Base-by-base conservation (phyloP, 768 basidiomycete genomes). In the Leccinum variicolor region DNA sequence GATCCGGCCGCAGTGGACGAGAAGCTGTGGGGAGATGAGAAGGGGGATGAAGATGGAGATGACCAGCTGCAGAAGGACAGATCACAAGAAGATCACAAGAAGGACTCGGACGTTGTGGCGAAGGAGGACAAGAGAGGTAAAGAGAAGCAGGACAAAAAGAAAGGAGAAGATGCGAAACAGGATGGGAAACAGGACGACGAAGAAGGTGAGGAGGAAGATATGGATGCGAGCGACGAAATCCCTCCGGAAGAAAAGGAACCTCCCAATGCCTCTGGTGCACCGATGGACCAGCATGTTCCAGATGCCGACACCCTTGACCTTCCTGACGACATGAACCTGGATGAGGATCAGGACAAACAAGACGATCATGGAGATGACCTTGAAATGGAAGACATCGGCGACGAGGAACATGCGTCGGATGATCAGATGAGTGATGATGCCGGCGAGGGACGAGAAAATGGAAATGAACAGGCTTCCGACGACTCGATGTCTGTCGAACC, bases 11-110 rank as follows among this genome's bases (percentile, higher is more conserved):
- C 87, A 0, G 83, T 97, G 15, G 96, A 98, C 67, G 96, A 99
- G 75, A 98, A 98, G 76, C 77, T 99, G 63, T 98, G 97, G 96
- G 94, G 90, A 19, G 91, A 95, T 61, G 89, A 96, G 63, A 72
- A 77, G 51, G 83, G 82, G 13, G 79, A 83, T 4, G 77, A 82
- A 26, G 79, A 84, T n/a, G 50, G 54, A 51, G 67, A 79, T n/a
- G 73, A 84, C 48, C 83, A 85, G 68, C 75, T 80, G 23, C 75
- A 84, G 55, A 75, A 89, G 60, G 85, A 90, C 60, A 81, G 78
- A 63, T 84, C 85, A 36, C 75, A 77, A 53, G 72, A 78, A 43
- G 50, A 64, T 75, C 75, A 67, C 70, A 75, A 2, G 65, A 78
- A 66, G 8, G 65, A 80, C 48, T 83, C 87, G 8, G 92, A 96